Conservation (phyloP, 2,329 filamentous ascomycete species). For the Diaporthe caulivora region DNA sequence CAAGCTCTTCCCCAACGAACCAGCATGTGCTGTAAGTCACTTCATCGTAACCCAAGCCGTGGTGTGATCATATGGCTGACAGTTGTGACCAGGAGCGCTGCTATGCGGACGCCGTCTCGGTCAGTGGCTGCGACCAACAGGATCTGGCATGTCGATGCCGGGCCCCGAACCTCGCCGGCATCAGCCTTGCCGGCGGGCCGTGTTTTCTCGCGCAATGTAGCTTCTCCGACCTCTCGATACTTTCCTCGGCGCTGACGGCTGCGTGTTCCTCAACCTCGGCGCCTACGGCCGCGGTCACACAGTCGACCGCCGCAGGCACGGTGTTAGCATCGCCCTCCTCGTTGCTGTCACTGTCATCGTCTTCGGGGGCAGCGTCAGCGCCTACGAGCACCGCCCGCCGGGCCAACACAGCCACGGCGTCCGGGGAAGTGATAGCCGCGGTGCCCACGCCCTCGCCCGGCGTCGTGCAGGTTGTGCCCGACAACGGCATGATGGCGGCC, state of each 20-base stretch:
- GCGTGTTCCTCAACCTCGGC: not conserved
- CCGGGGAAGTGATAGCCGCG: slow-evolving; percentile 22
- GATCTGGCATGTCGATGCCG: slow-evolving; percentile 25
- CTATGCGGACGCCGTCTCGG: slow-evolving; percentile 11
- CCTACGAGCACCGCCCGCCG: slow-evolving; percentile 1
- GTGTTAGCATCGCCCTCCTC: not conserved
- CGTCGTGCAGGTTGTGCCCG: not conserved
- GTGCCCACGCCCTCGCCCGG: not conserved
- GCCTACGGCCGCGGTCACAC: not conserved
- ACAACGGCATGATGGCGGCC: not conserved
- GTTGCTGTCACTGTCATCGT: not conserved
- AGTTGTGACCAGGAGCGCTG: not conserved
- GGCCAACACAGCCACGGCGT: not conserved
- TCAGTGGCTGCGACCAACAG: not conserved
- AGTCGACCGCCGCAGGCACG: not conserved
- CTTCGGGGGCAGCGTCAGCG: not conserved
- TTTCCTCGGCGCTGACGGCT: slow-evolving; percentile 11
- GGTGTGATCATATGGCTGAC: not conserved
- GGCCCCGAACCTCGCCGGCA: not conserved
- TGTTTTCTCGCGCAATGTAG: slow-evolving; percentile 23
- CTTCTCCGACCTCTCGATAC: slow-evolving; percentile 5
- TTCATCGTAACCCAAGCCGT: not conserved
- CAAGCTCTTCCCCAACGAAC: slow-evolving; percentile 29
- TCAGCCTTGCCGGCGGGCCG: slow-evolving; percentile 22
- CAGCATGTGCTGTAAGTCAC: slow-evolving; percentile 18